phyloP scores from a whole-genome alignment of 2,329 filamentous ascomycete species.

The Phaeoacremonium minimum region DNA sequence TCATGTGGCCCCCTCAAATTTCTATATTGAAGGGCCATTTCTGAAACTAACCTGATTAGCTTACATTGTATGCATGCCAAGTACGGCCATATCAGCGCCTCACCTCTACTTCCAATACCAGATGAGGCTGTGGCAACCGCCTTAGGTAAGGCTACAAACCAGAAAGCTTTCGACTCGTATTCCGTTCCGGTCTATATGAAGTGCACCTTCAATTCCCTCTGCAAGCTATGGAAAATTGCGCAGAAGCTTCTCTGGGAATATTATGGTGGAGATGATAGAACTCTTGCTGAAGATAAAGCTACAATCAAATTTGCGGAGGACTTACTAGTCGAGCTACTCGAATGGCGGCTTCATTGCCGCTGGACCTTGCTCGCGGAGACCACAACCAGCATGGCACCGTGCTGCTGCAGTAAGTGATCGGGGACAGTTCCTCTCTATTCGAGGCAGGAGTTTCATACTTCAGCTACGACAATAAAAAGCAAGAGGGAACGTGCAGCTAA shows the following conservation, averaged over 20 bases:
- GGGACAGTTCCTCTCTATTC: too few relatives aligned
- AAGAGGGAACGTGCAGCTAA: too few relatives aligned
- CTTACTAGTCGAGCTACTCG: conserved; percentile 5
- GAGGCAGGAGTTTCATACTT: too few relatives aligned
- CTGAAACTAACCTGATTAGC: neutral
- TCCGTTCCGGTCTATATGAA: conserved; percentile 5
- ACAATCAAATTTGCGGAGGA: conserved; percentile 11
- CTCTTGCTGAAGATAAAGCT: conserved; percentile 1
- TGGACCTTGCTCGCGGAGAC: neutral
- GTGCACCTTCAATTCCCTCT: conserved; percentile 2
- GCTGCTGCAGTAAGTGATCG: conserved; percentile 1
- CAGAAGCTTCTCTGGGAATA: conserved; percentile 5
- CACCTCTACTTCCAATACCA: conserved; percentile 5
- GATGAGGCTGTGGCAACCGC: neutral
- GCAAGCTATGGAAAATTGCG: conserved; percentile 7
- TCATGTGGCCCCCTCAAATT: too few relatives aligned
- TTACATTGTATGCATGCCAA: conserved; percentile 7
- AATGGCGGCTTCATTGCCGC: conserved; percentile 2
- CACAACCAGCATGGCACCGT: neutral
- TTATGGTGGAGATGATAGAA: conserved; percentile 4
- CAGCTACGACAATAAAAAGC: too few relatives aligned
- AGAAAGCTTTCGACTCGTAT: neutral
- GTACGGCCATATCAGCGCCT: conserved; percentile 1
- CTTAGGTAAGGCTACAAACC: neutral
- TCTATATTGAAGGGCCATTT: too few relatives aligned